These are phyloP conservation scores for Cryptosporidium ubiquitum DNA, from an alignment of 169 alveolate species.

Conservation along the genomic window DNA sequence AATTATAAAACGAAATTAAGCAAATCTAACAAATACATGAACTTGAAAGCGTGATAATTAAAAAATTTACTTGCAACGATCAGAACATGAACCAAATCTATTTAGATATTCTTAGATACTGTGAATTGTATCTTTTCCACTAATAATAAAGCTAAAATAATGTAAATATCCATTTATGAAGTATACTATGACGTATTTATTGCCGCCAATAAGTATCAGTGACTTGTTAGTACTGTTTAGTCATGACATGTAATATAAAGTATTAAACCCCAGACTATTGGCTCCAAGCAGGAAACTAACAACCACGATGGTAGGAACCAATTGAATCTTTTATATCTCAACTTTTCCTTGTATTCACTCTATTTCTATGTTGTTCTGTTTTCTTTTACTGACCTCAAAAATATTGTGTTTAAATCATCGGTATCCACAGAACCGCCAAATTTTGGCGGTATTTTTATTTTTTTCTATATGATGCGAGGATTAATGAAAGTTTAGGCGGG, in stretches of 20 bases:
- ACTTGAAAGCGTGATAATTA: background rate
- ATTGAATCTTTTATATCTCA: too few species aligned
- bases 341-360: too few species aligned
- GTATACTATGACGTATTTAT: background rate
- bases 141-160: background rate
- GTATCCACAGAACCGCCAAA: too few species aligned
- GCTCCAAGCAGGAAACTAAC: too few species aligned
- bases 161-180: background rate
- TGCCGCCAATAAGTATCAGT: conserved; percentile 16
- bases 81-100: background rate
- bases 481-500: background rate
- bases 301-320: too few species aligned
- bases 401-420: too few species aligned
- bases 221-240: background rate
- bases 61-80: background rate
- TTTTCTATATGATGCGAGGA: too few species aligned
- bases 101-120: conserved; percentile 27
- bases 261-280: too few species aligned
- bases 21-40: conserved; percentile 4
- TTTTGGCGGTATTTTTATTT: too few species aligned
- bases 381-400: too few species aligned
- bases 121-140: conserved; percentile 7
- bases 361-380: too few species aligned
- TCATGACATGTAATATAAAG: too few species aligned
- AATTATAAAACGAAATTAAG: background rate